Evolutionary conservation across 768 basidiomycete species (phyloP).

Genomic region (Termitomyces sp.): DNA sequence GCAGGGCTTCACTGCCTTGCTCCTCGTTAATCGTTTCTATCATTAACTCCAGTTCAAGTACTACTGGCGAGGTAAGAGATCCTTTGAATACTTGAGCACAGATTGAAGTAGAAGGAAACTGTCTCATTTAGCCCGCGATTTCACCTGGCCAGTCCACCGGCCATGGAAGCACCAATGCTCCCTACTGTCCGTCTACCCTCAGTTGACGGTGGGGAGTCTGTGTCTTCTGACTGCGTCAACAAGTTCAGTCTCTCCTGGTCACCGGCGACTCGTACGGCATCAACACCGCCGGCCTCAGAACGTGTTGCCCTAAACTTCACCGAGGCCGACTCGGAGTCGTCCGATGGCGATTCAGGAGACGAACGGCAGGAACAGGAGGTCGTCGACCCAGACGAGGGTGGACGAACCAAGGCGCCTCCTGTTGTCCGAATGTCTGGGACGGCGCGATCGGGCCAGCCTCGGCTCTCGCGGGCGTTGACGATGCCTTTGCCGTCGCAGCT

Average conservation of each 20-base stretch:
- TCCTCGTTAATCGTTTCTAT: background rate
- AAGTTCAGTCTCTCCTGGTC: slow-evolving; percentile 64
- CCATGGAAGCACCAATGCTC: slow-evolving; percentile 32
- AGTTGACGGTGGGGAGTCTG: slow-evolving; percentile 36
- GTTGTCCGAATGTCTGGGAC: slow-evolving; percentile 6
- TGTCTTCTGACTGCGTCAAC: slow-evolving; percentile 44
- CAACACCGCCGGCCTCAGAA: slow-evolving; percentile 35
- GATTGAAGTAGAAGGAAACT: background rate
- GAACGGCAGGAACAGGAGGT: slow-evolving; percentile 7
- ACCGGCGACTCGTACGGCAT: slow-evolving; percentile 36
- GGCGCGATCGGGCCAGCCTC: slow-evolving; percentile 33
- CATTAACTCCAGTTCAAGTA: background rate
- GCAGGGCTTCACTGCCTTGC: slow-evolving; percentile 9
- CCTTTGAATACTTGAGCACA: background rate
- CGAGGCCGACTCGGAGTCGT: slow-evolving; percentile 48
- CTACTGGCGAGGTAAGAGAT: slow-evolving; percentile 7
- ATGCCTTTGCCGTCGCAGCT: slow-evolving; percentile 79
- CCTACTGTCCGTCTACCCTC: slow-evolving; percentile 52
- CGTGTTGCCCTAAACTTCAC: slow-evolving; percentile 38
- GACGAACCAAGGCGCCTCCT: slow-evolving; percentile 13
- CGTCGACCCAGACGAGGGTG: slow-evolving; percentile 15
- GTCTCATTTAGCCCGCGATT: background rate
- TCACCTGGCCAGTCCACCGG: slow-evolving; percentile 12
- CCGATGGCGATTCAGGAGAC: slow-evolving; percentile 37
- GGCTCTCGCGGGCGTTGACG: slow-evolving; percentile 74